Conservation (phyloP, 2,329 filamentous ascomycete genomes). For the Chaetomium olivaceum region DNA sequence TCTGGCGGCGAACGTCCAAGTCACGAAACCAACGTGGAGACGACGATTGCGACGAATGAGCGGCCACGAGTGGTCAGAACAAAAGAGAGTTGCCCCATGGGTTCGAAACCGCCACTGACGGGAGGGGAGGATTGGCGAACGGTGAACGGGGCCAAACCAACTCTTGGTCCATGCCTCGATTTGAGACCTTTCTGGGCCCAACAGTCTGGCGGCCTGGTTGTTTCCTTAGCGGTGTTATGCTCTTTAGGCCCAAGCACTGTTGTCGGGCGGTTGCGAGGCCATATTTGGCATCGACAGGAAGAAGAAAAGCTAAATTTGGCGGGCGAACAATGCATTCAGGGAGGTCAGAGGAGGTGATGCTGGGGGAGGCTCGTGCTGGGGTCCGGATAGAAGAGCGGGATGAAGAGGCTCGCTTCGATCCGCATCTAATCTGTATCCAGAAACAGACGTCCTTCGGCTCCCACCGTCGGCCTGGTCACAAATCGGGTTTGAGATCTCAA, state of each 20-base stretch:
- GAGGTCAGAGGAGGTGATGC: constrained; percentile 15
- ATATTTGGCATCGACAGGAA: constrained; percentile 25
- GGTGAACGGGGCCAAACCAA: constrained; percentile 21
- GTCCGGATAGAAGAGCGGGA: constrained; percentile 21
- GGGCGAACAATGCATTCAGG: constrained; percentile 23
- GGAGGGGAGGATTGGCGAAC: constrained; percentile 26
- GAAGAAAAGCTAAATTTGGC: constrained; percentile 22
- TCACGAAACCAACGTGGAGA: constrained; percentile 23
- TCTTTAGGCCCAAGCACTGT: constrained; percentile 15
- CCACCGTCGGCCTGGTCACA: constrained; percentile 26
- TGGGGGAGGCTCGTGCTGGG: neutral
- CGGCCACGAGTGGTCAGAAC: constrained; percentile 8
- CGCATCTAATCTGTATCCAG: constrained; percentile 23
- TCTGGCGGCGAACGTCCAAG: constrained; percentile 19
- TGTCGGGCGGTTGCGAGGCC: constrained; percentile 6
- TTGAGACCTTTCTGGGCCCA: constrained; percentile 21
- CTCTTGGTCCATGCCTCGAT: constrained; percentile 27
- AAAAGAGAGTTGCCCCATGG: constrained; percentile 16
- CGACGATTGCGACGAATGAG: constrained; percentile 18
- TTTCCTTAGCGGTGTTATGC: constrained; percentile 8
- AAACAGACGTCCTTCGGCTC: constrained; percentile 26
- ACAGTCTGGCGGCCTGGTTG: constrained; percentile 22
- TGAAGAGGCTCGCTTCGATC: constrained; percentile 31
- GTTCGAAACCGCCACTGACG: constrained; percentile 27
- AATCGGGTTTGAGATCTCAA: constrained; percentile 30